Evolutionary conservation across 2,329 filamentous ascomycete species (phyloP).

Genomic region (Drechslerella dactyloides): DNA sequence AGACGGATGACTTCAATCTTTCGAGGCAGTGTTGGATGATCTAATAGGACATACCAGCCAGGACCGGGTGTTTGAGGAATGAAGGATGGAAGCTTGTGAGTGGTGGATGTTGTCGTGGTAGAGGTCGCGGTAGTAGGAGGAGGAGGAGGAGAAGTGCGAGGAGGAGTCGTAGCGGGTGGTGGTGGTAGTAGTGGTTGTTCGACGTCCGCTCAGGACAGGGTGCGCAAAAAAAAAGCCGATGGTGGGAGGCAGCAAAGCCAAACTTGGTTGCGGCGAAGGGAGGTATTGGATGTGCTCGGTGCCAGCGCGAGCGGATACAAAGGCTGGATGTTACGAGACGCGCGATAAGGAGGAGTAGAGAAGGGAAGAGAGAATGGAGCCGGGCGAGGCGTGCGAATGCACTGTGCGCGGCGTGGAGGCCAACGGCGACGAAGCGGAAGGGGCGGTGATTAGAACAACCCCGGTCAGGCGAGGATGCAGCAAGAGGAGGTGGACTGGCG

Average conservation of each 20-base stretch:
- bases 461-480: neutral
- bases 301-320: slow-evolving; percentile 46
- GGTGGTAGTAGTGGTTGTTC: slow-evolving; percentile 38
- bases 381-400: slow-evolving; percentile 1
- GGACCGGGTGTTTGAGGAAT: slow-evolving; percentile 50
- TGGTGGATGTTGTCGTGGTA: slow-evolving; percentile 12
- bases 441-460: slow-evolving; percentile 1
- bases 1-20: slow-evolving; percentile 22
- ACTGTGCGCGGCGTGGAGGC: neutral
- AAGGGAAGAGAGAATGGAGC: slow-evolving; percentile 2
- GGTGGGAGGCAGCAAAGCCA: slow-evolving; percentile 24
- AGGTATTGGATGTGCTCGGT: slow-evolving; percentile 35
- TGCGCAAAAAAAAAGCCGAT: slow-evolving; percentile 28
- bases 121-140: neutral
- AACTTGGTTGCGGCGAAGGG: slow-evolving; percentile 14
- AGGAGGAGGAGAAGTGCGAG: slow-evolving; percentile 37
- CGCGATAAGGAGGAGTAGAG: slow-evolving; percentile 25
- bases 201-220: slow-evolving; percentile 24
- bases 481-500: too few relatives aligned
- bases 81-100: slow-evolving; percentile 7
- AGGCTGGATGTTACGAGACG: slow-evolving; percentile 27
- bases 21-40: slow-evolving; percentile 44
- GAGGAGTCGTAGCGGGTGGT: too few relatives aligned
- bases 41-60: slow-evolving; percentile 49
- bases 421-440: slow-evolving; percentile 8